Conservation (phyloP, 768 basidiomycete genomes). For the Cubamyces lactineus region DNA sequence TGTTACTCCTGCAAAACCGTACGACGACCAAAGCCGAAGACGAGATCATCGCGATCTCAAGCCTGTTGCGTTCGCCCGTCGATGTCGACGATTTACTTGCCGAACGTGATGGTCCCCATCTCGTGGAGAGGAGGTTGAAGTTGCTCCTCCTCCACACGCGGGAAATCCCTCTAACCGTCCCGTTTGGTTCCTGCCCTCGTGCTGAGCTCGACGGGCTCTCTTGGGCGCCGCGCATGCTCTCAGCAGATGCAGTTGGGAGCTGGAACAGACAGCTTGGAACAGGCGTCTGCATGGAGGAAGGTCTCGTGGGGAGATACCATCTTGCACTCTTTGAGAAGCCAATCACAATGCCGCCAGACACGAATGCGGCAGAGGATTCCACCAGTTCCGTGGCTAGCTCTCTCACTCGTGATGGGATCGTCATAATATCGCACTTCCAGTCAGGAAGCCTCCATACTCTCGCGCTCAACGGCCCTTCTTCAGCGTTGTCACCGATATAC, state of each 20-base stretch:
- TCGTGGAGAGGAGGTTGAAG: constrained; percentile 7
- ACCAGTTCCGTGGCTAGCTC: neutral
- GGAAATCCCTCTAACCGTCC: neutral
- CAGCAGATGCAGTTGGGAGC: neutral
- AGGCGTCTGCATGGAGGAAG: neutral
- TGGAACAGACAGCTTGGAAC: neutral
- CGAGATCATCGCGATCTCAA: constrained; percentile 14
- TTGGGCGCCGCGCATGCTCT: neutral
- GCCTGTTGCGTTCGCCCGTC: constrained; percentile 1
- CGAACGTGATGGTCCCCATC: neutral
- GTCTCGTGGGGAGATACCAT: neutral
- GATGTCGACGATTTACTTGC: constrained; percentile 1
- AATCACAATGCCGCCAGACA: neutral
- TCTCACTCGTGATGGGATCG: neutral
- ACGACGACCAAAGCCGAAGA: constrained; percentile 16
- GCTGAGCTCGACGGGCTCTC: neutral
- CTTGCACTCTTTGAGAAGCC: neutral
- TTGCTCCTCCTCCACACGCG: constrained; percentile 5
- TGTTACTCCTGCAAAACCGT: constrained; percentile 3
- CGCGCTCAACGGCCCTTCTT: no score
- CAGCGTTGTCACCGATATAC: no score
- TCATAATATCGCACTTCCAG: neutral
- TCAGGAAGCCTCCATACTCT: no score
- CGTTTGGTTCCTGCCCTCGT: neutral
- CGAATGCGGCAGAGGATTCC: neutral